Base-by-base conservation (phyloP, 139 green algal species). In the Coelastrella sp. region DNA sequence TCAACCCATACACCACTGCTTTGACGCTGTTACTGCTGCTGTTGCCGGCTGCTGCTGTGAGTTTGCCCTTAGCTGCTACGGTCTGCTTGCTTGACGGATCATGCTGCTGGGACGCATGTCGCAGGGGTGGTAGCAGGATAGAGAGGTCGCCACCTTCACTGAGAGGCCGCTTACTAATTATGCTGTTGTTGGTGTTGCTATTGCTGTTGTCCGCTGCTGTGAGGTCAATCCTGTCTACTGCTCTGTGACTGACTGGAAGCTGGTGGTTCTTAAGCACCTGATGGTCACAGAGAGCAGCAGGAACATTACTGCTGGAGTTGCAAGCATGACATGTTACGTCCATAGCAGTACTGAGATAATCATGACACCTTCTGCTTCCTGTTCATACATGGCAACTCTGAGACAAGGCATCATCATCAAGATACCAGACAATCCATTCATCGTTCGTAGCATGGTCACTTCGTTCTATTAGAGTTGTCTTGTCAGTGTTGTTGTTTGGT, bases 1-100 rank as follows among this genome's bases (percentile, higher is more conserved):
- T 85, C 0, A 90, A 38, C 3, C 89, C 92, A 74, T 96, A 96
- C 0, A 67, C 40, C 0, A 93, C 37, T n/a, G 93, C 84, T 53
- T 87, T 89, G 7, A 80, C 53, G 3, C 35, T 27, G 50, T 30
- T 59, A 17, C 53, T 72, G 34, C 32, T 50, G 75, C 53, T 82
- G 75, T 13, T 43, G 5, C 30, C 66, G 8, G 34, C 34, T 71
- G 75, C 48, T 81, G 73, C 41, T 67, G 25, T 25, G 30, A 34
- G 45, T 81, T 48, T 68, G 45, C 45, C 73, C 67, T 32, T 13
- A 23, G 48, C 13, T 15, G 17, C 0, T 11, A 57, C 17, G 48
- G 48, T 11, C 48, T 2, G 48, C 17, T 57, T 57, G 48, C 1
- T 15, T 23, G 48, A 9, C 11, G n/a, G 13, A 8, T 69, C 11